Evolutionary conservation across 2,329 filamentous ascomycete genomes (phyloP), one percentile per base, ranked within the genome.

Genomic region (Geosmithia flava): DNA sequence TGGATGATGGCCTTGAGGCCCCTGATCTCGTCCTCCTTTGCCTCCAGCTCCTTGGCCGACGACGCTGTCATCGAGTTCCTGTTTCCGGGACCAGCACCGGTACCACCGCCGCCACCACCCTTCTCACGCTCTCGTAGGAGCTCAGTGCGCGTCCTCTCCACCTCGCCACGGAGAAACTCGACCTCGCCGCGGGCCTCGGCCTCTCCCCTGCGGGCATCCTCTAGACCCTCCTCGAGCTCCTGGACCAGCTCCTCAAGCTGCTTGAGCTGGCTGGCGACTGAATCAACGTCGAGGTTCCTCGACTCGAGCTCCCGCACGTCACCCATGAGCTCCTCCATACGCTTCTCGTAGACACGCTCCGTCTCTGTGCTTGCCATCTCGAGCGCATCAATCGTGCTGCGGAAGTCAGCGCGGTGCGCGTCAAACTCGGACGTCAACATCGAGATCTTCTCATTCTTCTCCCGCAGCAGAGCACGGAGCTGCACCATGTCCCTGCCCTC

Each of bases 1-100:
- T 97, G 91, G 51, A 98, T 97, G 60, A 98, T 97, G 42, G 93
- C 91, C 66, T 97, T 98, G 54, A 98, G 76, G 44, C 93, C 93
- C 52, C 91, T 80, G 59, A 98, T 97, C 69, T 98, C 93, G 57
- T 98, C 93, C 58, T 98, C 91, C 62, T 94, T 93, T 60, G 95
- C 86, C 61, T 94, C 89, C 29, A 97, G 67, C 53, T 95, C 89
- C 63, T 87, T 87, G 42, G 78, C 75, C 42, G 78, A 75, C 20
- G 47, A 19, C 2, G 37, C 27, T 2, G 20, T 39, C 47, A 16
- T 37, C 33, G 33, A 37, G 33, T 7, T 37, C 11, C 33, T 11
- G 33, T 37, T 37, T 3, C 33, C 33, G 33, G 10, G 10, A 3
- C 33, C 33, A 3, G 33, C 13, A 27, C 23, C 23, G 33, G 33